Evolutionary conservation across 2,329 filamentous ascomycete genomes (phyloP).

Genomic region (Leptosphaerulina australis): DNA sequence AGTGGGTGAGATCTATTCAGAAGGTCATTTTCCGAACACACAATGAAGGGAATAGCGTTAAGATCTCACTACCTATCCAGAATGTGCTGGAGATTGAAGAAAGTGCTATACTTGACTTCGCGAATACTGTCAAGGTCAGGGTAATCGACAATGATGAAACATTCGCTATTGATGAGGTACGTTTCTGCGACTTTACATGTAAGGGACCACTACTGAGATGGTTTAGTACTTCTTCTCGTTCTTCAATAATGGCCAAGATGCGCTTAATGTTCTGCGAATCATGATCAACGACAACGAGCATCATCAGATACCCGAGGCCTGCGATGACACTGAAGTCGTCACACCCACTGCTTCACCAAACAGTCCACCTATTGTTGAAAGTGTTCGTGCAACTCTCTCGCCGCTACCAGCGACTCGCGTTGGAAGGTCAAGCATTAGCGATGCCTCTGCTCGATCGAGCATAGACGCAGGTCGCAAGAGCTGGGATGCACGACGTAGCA

Average conservation of each 20-base stretch:
- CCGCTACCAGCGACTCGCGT: conserved; percentile 46
- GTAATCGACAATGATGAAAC: conserved; percentile 94
- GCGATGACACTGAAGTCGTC: conserved; percentile 17
- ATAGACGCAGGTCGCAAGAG: conserved; percentile 41
- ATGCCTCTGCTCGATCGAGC: conserved; percentile 52
- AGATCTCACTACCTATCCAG: conserved; percentile 86
- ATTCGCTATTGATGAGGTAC: conserved; percentile 92
- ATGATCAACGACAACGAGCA: conserved; percentile 69
- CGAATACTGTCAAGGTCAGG: conserved; percentile 90
- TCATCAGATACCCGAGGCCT: conserved; percentile 28
- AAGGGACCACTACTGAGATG: conserved; percentile 14
- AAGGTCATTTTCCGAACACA: conserved; percentile 94
- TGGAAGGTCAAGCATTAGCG: conserved; percentile 49
- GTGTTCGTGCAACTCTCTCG: conserved; percentile 54
- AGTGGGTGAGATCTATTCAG: conserved; percentile 94
- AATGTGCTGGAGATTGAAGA: conserved; percentile 94
- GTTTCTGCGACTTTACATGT: conserved; percentile 19
- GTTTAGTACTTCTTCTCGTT: conserved; percentile 92
- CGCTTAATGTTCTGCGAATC: conserved; percentile 75
- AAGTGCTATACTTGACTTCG: conserved; percentile 86
- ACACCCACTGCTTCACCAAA: conserved; percentile 25
- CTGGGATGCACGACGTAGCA: conserved; percentile 50
- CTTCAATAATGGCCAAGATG: conserved; percentile 83
- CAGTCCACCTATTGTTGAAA: conserved; percentile 43
- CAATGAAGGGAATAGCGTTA: conserved; percentile 96